phyloP scores from a whole-genome alignment of 2,329 filamentous ascomycete species.

The Aspergillus niger region DNA sequence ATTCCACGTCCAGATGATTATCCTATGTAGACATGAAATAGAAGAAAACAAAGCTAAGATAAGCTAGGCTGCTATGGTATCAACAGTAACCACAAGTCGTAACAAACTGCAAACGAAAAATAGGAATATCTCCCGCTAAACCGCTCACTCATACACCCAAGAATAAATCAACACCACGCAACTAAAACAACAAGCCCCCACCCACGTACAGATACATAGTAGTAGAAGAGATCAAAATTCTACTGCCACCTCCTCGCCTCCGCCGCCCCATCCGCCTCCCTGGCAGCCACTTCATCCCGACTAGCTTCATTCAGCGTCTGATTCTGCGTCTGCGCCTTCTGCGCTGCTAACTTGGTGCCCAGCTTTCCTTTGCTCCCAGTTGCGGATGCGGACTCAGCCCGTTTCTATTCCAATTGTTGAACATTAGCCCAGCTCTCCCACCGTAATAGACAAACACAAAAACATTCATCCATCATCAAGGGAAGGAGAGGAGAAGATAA shows the following conservation, averaged over 20 bases:
- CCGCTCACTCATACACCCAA: background rate
- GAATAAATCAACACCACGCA: background rate
- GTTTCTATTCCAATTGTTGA: slow-evolving; percentile 55
- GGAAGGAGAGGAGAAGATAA: no score
- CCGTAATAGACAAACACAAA: background rate
- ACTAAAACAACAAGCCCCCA: background rate
- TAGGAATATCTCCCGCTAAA: background rate
- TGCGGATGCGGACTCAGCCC: slow-evolving; percentile 57
- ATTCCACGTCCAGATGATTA: no score
- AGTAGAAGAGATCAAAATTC: slow-evolving; percentile 16
- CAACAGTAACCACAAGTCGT: background rate
- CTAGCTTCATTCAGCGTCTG: slow-evolving; percentile 70
- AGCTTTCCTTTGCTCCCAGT: slow-evolving; percentile 64
- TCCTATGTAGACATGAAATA: background rate
- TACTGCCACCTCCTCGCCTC: slow-evolving; percentile 61
- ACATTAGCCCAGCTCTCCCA: background rate
- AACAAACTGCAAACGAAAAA: background rate
- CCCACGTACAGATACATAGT: background rate
- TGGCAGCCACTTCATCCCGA: slow-evolving; percentile 62
- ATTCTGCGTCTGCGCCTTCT: slow-evolving; percentile 71
- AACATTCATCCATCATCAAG: no score
- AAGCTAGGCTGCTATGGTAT: slow-evolving; percentile 1
- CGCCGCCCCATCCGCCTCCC: slow-evolving; percentile 67
- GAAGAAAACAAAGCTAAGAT: background rate
- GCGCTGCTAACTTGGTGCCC: slow-evolving; percentile 68